A percentile compares a stretch with the other conserved stretches of the same genome.
These are phyloP conservation scores for Papiliotrema laurentii DNA, from an alignment of 1,284 basidiomycete species.

Conservation along the genomic window DNA sequence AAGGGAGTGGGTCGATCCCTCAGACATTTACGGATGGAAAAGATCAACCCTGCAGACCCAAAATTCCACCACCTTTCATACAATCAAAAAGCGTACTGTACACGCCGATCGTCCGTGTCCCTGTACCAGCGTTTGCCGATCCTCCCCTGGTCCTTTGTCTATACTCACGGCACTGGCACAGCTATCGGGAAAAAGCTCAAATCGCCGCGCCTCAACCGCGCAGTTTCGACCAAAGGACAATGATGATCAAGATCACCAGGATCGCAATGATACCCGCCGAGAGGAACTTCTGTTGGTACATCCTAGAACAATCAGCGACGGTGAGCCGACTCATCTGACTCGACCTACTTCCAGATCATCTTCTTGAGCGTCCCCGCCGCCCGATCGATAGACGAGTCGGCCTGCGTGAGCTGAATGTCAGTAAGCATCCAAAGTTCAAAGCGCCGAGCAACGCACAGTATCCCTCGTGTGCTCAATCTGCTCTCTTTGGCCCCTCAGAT, in stretches of 20 bases:
- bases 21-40: too few relatives aligned
- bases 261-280: constrained; percentile 48
- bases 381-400: constrained; percentile 56
- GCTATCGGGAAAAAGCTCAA: too few relatives aligned
- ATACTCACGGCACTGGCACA: too few relatives aligned
- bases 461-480: constrained; percentile 92
- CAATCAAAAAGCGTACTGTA: too few relatives aligned
- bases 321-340: background rate
- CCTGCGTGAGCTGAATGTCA: constrained; percentile 51
- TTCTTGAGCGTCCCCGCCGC: constrained; percentile 57
- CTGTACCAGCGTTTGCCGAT: too few relatives aligned
- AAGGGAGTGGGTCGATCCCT: too few relatives aligned
- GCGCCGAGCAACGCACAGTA: constrained; percentile 26
- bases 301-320: constrained; percentile 25
- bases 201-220: too few relatives aligned
- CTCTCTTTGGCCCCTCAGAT: constrained; percentile 82
- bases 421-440: background rate
- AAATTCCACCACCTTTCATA: too few relatives aligned
- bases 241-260: constrained; percentile 46
- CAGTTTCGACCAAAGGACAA: constrained; percentile 49
- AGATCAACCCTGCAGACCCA: too few relatives aligned
- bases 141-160: too few relatives aligned
- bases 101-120: too few relatives aligned
- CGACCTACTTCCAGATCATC: constrained; percentile 58
- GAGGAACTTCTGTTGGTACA: constrained; percentile 50